Percentiles rank a stretch among this genome's conserved stretches.
These are phyloP conservation scores for Simplicillium sp. DNA, from an alignment of 2,329 filamentous ascomycete genomes.

Conservation along the genomic window DNA sequence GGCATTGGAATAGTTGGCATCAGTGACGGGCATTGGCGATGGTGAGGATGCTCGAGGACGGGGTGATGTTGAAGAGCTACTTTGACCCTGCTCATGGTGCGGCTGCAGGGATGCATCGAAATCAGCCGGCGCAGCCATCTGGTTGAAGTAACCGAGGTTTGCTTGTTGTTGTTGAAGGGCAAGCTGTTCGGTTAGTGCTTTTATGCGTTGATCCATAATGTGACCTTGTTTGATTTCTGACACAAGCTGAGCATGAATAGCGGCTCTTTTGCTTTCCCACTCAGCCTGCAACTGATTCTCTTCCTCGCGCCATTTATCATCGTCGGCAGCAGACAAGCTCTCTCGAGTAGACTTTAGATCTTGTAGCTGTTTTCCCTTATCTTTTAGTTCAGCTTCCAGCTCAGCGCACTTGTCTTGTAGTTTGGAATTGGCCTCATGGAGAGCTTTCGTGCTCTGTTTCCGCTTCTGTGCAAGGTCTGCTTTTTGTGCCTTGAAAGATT, in stretches of 20 bases:
- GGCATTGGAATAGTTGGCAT: slow-evolving; percentile 37
- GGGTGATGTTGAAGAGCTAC: slow-evolving; percentile 37
- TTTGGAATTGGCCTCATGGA: slow-evolving; percentile 45
- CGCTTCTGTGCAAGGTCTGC: slow-evolving; percentile 39
- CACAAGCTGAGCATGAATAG: slow-evolving; percentile 40
- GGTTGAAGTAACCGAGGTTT: slow-evolving; percentile 33
- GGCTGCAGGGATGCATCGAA: slow-evolving; percentile 31
- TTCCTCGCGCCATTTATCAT: slow-evolving; percentile 44
- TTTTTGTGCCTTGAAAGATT: slow-evolving; percentile 44
- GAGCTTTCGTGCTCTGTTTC: slow-evolving; percentile 38
- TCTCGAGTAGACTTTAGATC: slow-evolving; percentile 63
- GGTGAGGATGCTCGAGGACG: slow-evolving; percentile 28
- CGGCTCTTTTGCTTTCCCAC: slow-evolving; percentile 44
- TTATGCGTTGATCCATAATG: slow-evolving; percentile 35
- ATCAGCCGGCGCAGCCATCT: slow-evolving; percentile 34
- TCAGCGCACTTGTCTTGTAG: slow-evolving; percentile 55
- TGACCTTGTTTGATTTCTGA: slow-evolving; percentile 37
- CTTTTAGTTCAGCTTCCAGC: slow-evolving; percentile 64
- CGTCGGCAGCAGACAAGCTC: slow-evolving; percentile 51
- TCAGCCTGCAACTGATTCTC: slow-evolving; percentile 43
- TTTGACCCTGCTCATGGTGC: slow-evolving; percentile 34
- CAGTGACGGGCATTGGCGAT: slow-evolving; percentile 27
- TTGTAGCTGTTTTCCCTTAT: slow-evolving; percentile 59
- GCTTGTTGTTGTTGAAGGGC: slow-evolving; percentile 29
- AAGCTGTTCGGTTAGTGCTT: slow-evolving; percentile 37